These are phyloP conservation scores for Colletotrichum truncatum DNA, from an alignment of 2,329 filamentous ascomycete genomes.

Conservation along the genomic window DNA sequence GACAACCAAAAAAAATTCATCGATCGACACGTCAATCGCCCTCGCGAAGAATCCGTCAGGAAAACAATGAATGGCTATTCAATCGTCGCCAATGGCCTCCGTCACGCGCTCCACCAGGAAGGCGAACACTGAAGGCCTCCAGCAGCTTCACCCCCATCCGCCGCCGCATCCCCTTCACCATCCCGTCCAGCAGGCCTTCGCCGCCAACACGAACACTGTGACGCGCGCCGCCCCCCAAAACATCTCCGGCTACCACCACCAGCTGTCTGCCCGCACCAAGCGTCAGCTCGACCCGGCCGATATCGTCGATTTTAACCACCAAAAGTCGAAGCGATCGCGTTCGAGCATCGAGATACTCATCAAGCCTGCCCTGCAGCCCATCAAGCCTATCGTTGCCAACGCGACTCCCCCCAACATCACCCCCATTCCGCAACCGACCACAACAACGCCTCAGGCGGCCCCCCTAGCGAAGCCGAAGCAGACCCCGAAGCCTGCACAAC, in stretches of 20 bases:
- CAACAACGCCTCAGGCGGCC: conserved; percentile 18
- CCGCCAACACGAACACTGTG: conserved; percentile 39
- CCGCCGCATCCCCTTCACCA: conserved; percentile 29
- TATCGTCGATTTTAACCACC: conserved; percentile 51
- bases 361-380: conserved; percentile 32
- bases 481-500: conserved; percentile 13
- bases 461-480: conserved; percentile 14
- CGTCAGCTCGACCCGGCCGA: conserved; percentile 55
- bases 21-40: conserved; percentile 23
- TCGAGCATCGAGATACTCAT: conserved; percentile 62
- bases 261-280: conserved; percentile 54
- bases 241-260: conserved; percentile 43
- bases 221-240: conserved; percentile 40
- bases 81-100: conserved; percentile 56
- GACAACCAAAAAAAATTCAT: neutral
- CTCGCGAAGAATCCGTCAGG: conserved; percentile 20
- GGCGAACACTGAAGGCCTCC: conserved; percentile 51
- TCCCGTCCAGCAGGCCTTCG: conserved; percentile 34
- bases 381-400: conserved; percentile 33
- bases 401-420: conserved; percentile 17
- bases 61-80: conserved; percentile 39
- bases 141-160: conserved; percentile 40
- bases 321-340: conserved; percentile 58
- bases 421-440: conserved; percentile 24
- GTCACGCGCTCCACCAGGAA: conserved; percentile 60